Evolutionary conservation across 345 rosid species (phyloP).

Genomic region (Lepidium sativum): DNA sequence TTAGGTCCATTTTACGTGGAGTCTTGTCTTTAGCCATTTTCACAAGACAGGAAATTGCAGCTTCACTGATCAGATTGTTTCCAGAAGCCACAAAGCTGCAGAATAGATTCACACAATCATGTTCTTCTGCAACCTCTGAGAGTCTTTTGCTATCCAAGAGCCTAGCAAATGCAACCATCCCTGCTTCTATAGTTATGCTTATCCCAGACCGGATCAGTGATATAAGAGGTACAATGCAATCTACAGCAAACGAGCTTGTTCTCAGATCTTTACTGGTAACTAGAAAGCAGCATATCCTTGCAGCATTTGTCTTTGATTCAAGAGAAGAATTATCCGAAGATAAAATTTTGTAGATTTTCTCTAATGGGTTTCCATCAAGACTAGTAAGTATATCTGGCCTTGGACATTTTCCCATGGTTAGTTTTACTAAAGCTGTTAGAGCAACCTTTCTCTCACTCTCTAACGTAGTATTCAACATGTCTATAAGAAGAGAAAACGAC

Average conservation of each 20-base stretch:
- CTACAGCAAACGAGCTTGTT: constrained; percentile 41
- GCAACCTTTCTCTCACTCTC: constrained; percentile 68
- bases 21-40: constrained; percentile 82
- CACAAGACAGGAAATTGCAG: constrained; percentile 60
- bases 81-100: constrained; percentile 50
- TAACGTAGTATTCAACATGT: constrained; percentile 61
- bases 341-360: constrained; percentile 48
- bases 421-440: constrained; percentile 56
- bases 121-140: constrained; percentile 45
- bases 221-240: constrained; percentile 60
- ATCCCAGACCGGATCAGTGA: constrained; percentile 48
- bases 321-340: constrained; percentile 40
- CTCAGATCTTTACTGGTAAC: constrained; percentile 42
- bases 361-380: constrained; percentile 59
- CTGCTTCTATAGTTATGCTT: constrained; percentile 46
- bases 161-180: constrained; percentile 62
- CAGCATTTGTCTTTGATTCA: constrained; percentile 62
- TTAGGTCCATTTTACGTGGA: constrained; percentile 60
- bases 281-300: constrained; percentile 53
- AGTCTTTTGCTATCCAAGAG: constrained; percentile 53
- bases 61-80: constrained; percentile 54
- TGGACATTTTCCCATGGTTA: constrained; percentile 47
- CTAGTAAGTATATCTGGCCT: constrained; percentile 40
- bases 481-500: constrained; percentile 60
- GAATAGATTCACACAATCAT: constrained; percentile 51